These are phyloP conservation scores for Colletotrichum tamarilloi DNA, from an alignment of 2,329 filamentous ascomycete genomes.

Conservation along the genomic window DNA sequence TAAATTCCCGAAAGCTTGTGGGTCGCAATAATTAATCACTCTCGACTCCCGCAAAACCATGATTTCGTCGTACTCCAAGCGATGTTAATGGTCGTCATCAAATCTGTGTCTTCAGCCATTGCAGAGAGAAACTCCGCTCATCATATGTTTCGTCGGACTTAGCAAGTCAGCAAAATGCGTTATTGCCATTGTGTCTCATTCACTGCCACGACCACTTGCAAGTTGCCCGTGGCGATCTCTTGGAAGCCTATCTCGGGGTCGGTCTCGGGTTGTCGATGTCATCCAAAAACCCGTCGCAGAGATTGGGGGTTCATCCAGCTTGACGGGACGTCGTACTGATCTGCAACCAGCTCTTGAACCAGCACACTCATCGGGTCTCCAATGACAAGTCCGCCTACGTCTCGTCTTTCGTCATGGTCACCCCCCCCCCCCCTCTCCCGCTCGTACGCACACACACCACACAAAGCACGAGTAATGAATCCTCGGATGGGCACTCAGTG, in stretches of 20 bases:
- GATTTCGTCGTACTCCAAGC: neutral
- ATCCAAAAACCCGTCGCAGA: neutral
- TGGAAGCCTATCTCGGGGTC: neutral
- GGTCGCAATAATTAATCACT: neutral
- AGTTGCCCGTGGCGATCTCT: neutral
- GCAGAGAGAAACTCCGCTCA: neutral
- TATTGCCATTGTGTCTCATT: neutral
- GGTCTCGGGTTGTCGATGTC: conserved; percentile 9
- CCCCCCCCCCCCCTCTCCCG: neutral
- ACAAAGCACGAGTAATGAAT: conserved; percentile 1
- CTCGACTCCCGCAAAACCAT: neutral
- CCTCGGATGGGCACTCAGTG: too few relatives aligned
- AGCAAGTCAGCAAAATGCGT: neutral
- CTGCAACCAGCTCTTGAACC: neutral
- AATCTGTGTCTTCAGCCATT: neutral
- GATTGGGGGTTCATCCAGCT: conserved; percentile 13
- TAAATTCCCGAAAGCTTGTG: neutral
- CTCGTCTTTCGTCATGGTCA: neutral
- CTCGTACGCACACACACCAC: too few relatives aligned
- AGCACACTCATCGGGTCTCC: neutral
- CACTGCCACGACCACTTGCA: neutral
- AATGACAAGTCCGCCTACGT: conserved; percentile 9
- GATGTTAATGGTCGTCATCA: neutral
- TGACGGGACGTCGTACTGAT: neutral
- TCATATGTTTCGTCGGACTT: neutral